phyloP scores from a whole-genome alignment of 2,329 filamentous ascomycete species.

The Cladophialophora carrionii region DNA sequence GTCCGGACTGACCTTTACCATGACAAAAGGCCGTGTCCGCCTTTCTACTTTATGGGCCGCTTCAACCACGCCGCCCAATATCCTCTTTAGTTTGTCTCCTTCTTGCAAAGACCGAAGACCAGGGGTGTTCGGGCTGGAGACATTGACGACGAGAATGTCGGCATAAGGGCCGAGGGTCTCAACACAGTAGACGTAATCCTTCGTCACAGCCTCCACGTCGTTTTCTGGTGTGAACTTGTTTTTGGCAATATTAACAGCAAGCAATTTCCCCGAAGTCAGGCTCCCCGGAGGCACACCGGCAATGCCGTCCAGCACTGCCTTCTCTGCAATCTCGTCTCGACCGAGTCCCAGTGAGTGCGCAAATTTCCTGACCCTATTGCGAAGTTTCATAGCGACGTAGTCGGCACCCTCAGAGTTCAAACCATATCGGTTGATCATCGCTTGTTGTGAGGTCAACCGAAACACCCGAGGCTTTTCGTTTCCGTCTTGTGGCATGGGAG shows the following conservation, averaged over 20 bases:
- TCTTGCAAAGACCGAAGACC: conserved; percentile 86
- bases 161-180: conserved; percentile 81
- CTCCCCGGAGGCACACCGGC: conserved; percentile 81
- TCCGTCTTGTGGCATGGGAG: conserved; percentile 81
- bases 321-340: conserved; percentile 64
- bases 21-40: conserved; percentile 75
- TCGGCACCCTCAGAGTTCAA: conserved; percentile 92
- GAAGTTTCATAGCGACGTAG: conserved; percentile 75
- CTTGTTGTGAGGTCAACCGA: conserved; percentile 78
- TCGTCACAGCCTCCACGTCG: conserved; percentile 78
- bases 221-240: conserved; percentile 88
- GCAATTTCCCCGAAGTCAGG: conserved; percentile 71
- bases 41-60: conserved; percentile 72
- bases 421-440: conserved; percentile 93
- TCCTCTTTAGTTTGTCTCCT: conserved; percentile 75
- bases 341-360: conserved; percentile 72
- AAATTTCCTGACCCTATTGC: conserved; percentile 76
- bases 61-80: conserved; percentile 79
- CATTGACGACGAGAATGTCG: conserved; percentile 96
- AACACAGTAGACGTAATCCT: conserved; percentile 87
- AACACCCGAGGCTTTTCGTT: conserved; percentile 90
- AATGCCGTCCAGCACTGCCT: conserved; percentile 74
- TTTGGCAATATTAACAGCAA: conserved; percentile 94
- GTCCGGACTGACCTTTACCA: conserved; percentile 98
- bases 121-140: conserved; percentile 94